These are phyloP conservation scores for Xylaria cubensis DNA, from an alignment of 495 filamentous ascomycete genomes.

Conservation along the genomic window DNA sequence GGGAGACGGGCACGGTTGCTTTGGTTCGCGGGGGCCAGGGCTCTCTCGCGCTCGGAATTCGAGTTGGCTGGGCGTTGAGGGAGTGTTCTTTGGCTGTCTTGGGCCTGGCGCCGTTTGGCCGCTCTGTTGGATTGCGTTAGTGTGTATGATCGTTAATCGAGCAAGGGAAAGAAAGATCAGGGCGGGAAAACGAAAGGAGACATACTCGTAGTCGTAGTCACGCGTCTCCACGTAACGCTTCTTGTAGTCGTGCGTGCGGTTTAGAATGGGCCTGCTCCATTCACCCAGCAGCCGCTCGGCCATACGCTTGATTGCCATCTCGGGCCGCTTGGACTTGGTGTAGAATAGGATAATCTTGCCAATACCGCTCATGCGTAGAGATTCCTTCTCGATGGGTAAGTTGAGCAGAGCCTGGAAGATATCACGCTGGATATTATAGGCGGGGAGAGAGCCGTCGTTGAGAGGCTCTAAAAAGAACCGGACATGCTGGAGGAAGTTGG, in stretches of 20 bases:
- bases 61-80: slow-evolving; percentile 52
- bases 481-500: slow-evolving; percentile 91
- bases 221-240: slow-evolving; percentile 70
- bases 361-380: slow-evolving; percentile 86
- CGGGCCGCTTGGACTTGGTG: slow-evolving; percentile 87
- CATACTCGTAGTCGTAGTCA: slow-evolving; percentile 61
- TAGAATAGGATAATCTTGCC: slow-evolving; percentile 97
- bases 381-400: slow-evolving; percentile 88
- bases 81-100: slow-evolving; percentile 51
- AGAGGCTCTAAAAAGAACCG: slow-evolving; percentile 97
- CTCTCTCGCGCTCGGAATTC: slow-evolving; percentile 69
- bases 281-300: slow-evolving; percentile 90
- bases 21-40: slow-evolving; percentile 71
- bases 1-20: slow-evolving; percentile 76
- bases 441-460: slow-evolving; percentile 88
- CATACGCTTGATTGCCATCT: slow-evolving; percentile 86
- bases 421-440: slow-evolving; percentile 96
- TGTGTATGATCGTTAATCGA: slow-evolving; percentile 35
- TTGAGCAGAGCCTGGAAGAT: slow-evolving; percentile 80
- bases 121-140: slow-evolving; percentile 50
- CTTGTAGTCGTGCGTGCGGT: slow-evolving; percentile 89
- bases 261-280: slow-evolving; percentile 96
- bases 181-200: slow-evolving; percentile 7
- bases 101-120: slow-evolving; percentile 53
- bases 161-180: slow-evolving; percentile 49